phyloP scores from a whole-genome alignment of 306 rosid genomes.

The Gynostemma pentaphyllum region DNA sequence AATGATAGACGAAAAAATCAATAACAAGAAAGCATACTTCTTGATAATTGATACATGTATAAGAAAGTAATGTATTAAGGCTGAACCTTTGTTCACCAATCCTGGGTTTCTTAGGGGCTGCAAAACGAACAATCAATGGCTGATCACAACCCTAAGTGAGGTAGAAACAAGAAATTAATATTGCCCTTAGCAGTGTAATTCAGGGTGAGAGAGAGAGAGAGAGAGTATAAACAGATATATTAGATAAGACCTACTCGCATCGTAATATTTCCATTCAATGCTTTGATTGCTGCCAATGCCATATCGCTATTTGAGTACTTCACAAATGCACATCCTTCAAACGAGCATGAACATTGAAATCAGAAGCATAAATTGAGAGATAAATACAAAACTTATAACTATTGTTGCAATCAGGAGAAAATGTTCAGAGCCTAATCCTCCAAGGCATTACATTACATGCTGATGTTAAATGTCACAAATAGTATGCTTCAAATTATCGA shows the following conservation, averaged over 20 bases:
- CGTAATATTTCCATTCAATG: slow-evolving; percentile 47
- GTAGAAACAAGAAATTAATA: slow-evolving; percentile 14
- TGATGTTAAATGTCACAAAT: neutral
- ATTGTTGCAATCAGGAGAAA: neutral
- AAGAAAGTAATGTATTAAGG: slow-evolving; percentile 13
- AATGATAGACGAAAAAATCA: neutral
- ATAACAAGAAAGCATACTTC: neutral
- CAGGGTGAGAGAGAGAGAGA: neutral
- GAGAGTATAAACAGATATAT: neutral
- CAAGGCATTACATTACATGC: neutral
- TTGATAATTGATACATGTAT: neutral
- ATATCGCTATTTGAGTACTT: slow-evolving; percentile 57
- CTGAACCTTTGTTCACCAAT: slow-evolving; percentile 59
- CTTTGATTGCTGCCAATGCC: slow-evolving; percentile 77
- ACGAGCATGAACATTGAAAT: slow-evolving; percentile 19
- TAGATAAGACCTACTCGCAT: slow-evolving; percentile 53
- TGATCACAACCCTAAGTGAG: slow-evolving; percentile 60
- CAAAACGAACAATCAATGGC: slow-evolving; percentile 83
- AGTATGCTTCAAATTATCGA: slow-evolving; percentile 6
- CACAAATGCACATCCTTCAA: slow-evolving; percentile 67
- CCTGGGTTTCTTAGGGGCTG: slow-evolving; percentile 75
- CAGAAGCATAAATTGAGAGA: slow-evolving; percentile 10
- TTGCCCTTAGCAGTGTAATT: slow-evolving; percentile 16
- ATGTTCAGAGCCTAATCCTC: neutral
- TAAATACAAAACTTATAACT: neutral